Evolutionary conservation across 1,139 yeast species (phyloP), one percentile per base, ranked within the genome.

Genomic region (Taphrina communis): DNA sequence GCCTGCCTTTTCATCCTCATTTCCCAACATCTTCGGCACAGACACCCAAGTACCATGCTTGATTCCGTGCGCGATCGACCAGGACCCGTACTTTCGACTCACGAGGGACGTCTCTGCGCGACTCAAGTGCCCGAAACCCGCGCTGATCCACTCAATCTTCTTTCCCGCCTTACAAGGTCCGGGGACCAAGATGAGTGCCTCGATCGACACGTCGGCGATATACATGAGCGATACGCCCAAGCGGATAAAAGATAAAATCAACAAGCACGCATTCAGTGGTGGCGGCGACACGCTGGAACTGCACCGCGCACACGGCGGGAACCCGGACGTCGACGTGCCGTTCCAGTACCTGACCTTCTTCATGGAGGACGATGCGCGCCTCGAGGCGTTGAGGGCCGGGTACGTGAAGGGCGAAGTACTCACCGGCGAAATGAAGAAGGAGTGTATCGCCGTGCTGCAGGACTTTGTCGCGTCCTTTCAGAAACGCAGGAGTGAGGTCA

Each of bases 111-210:
- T 95, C 72, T 97, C 99, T 36, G 92, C 88, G 76, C 94, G 93
- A 79, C 85, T 95, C 77, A 90, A 89, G 80, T 95, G 85, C 78
- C 82, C 93, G 73, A 95, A 95, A 80, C 99, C 98, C 25, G 86
- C 97, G 5, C 84, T 94, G 78, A 84, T 95, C 74, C 98, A 94
- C 79, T 88, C 99, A 70, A 89, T 90, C 80, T 95, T 95, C 80
- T 94, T 95, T 89, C 99, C 99, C 55, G 98, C 99, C 63, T 84
- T 95, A 75, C 98, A 94, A 82, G 99, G 99, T 65, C 89, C 98
- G 3, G 85, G 92, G 36, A 90, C 98, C 60, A 95, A 95, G 81
- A 95, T 95, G 99, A 89, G 96, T 71, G 98, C 99, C 7, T 88
- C 96, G 35, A 93, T 90, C 78, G 89, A 90, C 62, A 80, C 84